Evolutionary conservation across 1,284 basidiomycete genomes (phyloP), one percentile per base, ranked within the genome.

Genomic region (Ceratobasidium sp.): DNA sequence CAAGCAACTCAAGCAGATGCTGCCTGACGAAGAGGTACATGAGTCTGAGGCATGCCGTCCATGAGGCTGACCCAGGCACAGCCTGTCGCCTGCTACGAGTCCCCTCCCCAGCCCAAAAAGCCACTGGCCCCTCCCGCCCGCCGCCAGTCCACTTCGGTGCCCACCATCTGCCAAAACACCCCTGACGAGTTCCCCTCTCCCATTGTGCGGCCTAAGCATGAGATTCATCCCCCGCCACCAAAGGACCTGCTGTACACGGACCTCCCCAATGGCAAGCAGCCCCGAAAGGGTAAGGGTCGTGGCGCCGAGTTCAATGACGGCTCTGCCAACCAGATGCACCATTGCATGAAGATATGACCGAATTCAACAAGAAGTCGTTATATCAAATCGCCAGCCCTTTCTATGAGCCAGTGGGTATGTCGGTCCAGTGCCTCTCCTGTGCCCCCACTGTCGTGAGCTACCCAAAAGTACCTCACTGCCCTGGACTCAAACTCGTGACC

Each of bases 141-240:
- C 59, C 88, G 92, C 64, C 84, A 88, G 0, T 94, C 92, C 3
- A 90, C 89, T 0, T 89, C 91, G n/a, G 86, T 93, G 7, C 92
- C 92, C 63, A 88, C 89, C 68, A 92, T 93, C 78, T 88, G 92
- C 54, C 90, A 92, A 37, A 83, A 85, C 46, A 77, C 77, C 63
- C 62, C 76, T 29, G 77, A 74, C 59, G 75, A 68, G 13, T 64
- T 54, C 56, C 56, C 73, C 8, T 85, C 85, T 56, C 84, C 88
- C 76, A 84, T 83, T 31, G 83, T 88, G n/a, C 89, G 97, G 24
- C 97, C 97, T 0, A 98, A 98, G 84, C 93, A 97, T 69, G 97
- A 98, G 82, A 96, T 98, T 49, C 96, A 98, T 79, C 95, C 96
- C 14, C 96, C 96, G 22, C 91, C 95, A 16, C 91, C 95, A 0